Conservation (phyloP, 73 alveolate genomes). For the Diophrys sp. region DNA sequence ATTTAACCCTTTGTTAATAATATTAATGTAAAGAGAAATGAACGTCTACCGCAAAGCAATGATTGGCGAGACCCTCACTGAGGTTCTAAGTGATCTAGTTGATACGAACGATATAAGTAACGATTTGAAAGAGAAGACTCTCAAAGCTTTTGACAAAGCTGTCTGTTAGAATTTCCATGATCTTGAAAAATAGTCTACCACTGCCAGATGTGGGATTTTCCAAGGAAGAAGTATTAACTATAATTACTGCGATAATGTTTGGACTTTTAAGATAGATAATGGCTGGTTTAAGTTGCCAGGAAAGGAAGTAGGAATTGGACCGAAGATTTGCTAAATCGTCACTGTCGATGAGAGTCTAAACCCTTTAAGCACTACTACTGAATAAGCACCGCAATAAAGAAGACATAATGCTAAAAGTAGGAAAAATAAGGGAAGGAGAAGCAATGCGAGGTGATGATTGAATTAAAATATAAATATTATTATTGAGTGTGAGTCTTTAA, state of each 20-base stretch:
- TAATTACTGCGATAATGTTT: neutral
- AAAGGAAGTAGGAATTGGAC: neutral
- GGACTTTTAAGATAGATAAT: neutral
- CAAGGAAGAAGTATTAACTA: neutral
- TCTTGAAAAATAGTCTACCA: neutral
- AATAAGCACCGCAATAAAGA: too few relatives aligned
- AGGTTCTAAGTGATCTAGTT: neutral
- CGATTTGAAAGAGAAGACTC: neutral
- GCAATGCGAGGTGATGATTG: too few relatives aligned
- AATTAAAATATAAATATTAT: too few relatives aligned
- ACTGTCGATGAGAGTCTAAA: neutral
- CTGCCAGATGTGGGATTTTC: neutral
- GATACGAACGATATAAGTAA: neutral
- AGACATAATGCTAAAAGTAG: too few relatives aligned
- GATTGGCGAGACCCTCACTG: neutral
- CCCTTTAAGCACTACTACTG: neutral
- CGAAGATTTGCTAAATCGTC: neutral
- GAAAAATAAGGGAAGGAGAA: too few relatives aligned
- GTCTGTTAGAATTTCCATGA: neutral
- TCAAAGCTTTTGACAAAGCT: neutral
- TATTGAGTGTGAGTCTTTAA: too few relatives aligned
- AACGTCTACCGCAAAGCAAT: neutral
- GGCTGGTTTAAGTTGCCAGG: conserved; percentile 2
- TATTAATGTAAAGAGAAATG: too few relatives aligned
- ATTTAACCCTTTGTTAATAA: too few relatives aligned